phyloP scores from a whole-genome alignment of 1,284 basidiomycete genomes.

The Kwoniella shivajii region DNA sequence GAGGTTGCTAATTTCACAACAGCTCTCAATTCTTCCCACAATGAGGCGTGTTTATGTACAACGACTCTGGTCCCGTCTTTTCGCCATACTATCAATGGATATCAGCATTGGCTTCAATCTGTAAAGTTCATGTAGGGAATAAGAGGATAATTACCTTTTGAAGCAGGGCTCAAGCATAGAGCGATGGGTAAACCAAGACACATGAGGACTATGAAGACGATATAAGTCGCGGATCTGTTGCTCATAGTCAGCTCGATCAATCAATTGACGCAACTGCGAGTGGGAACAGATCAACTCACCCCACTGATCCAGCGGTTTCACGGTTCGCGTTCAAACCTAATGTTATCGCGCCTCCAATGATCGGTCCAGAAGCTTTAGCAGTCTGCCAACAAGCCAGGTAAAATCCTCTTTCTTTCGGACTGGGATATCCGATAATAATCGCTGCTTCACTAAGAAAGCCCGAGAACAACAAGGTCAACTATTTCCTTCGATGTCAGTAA shows the following conservation, averaged over 20 bases:
- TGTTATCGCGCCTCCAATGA: constrained; percentile 46
- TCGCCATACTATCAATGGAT: constrained; percentile 23
- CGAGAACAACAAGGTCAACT: too few species aligned
- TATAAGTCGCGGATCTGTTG: constrained; percentile 28
- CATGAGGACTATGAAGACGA: constrained; percentile 45
- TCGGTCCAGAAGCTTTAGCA: constrained; percentile 39
- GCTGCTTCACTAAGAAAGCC: constrained; percentile 37
- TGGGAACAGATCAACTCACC: constrained; percentile 15
- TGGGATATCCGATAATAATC: constrained; percentile 41
- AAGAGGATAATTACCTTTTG: constrained; percentile 22
- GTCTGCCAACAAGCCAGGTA: constrained; percentile 44
- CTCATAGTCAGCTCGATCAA: background rate
- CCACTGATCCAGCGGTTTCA: constrained; percentile 30
- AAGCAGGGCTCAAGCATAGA: constrained; percentile 25
- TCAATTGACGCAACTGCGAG: background rate
- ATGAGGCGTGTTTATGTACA: constrained; percentile 17
- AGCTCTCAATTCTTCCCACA: constrained; percentile 27
- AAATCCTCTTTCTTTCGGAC: constrained; percentile 31
- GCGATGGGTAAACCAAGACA: constrained; percentile 39
- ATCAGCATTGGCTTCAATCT: constrained; percentile 2
- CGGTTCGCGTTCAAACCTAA: constrained; percentile 39
- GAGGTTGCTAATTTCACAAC: constrained; percentile 24
- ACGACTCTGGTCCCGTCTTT: constrained; percentile 31
- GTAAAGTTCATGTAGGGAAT: background rate
- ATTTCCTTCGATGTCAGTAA: too few species aligned